Percentiles rank a stretch among this genome's conserved stretches.
phyloP scores from a whole-genome alignment of 176 grass and related monocot species.

The Oryza longistaminata region DNA sequence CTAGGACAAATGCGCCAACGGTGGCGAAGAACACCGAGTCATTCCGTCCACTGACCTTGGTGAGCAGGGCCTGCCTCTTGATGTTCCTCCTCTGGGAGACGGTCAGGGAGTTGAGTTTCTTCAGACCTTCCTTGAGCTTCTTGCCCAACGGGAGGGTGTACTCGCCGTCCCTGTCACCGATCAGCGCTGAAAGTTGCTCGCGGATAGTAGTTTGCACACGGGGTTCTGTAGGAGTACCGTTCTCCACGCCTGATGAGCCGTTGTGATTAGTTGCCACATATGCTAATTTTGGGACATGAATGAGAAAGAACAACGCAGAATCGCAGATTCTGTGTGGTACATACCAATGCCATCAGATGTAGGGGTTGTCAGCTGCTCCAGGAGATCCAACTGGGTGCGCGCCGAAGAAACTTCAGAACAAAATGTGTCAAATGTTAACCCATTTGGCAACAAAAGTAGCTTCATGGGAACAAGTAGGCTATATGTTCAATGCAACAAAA shows the following conservation, averaged over 20 bases:
- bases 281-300: neutral
- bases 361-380: conserved; percentile 80
- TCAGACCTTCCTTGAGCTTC: conserved; percentile 69
- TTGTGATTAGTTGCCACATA: neutral
- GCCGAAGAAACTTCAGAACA: conserved; percentile 65
- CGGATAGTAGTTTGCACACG: conserved; percentile 45
- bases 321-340: neutral
- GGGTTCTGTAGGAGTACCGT: neutral
- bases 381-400: conserved; percentile 71
- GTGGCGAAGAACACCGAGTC: conserved; percentile 87
- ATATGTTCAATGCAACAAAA: neutral
- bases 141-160: conserved; percentile 83
- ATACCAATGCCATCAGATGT: conserved; percentile 52
- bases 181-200: conserved; percentile 62
- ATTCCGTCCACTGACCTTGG: conserved; percentile 66
- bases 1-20: conserved; percentile 72
- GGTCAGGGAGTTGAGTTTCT: conserved; percentile 55
- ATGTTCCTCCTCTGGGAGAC: conserved; percentile 86
- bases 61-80: conserved; percentile 82
- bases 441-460: neutral
- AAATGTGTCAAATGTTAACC: conserved; percentile 21
- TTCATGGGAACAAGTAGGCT: conserved; percentile 13
- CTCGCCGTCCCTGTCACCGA: conserved; percentile 53
- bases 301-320: neutral
- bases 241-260: conserved; percentile 31